Evolutionary conservation across 2,329 filamentous ascomycete species (phyloP).

Genomic region (Pleomassaria siparia): DNA sequence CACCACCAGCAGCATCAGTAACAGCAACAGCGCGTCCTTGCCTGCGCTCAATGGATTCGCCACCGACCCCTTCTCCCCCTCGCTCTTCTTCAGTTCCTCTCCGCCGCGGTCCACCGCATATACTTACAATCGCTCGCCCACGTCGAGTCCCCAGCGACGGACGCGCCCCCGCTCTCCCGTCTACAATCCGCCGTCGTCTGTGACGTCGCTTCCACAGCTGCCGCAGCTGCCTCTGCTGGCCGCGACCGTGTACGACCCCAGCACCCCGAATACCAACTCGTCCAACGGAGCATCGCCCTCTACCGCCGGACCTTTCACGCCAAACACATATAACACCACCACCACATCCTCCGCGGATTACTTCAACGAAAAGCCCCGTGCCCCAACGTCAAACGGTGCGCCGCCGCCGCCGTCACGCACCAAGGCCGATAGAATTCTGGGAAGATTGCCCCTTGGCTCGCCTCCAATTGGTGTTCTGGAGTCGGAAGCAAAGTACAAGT

Average conservation of each 20-base stretch:
- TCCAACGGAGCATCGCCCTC: conserved; percentile 33
- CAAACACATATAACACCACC: conserved; percentile 24
- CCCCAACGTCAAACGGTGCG: conserved; percentile 18
- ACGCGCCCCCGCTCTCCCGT: conserved; percentile 33
- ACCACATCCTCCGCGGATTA: conserved; percentile 37
- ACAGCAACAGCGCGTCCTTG: conserved; percentile 29
- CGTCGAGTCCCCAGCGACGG: conserved; percentile 41
- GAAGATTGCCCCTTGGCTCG: conserved; percentile 37
- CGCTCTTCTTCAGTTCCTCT: conserved; percentile 20
- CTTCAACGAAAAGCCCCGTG: conserved; percentile 37
- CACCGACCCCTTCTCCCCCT: conserved; percentile 31
- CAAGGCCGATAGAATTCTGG: conserved; percentile 31
- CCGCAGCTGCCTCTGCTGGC: conserved; percentile 37
- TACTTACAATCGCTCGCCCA: conserved; percentile 33
- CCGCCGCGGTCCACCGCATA: conserved; percentile 20
- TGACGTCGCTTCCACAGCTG: conserved; percentile 37
- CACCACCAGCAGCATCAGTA: conserved; percentile 37
- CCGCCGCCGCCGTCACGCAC: conserved; percentile 34
- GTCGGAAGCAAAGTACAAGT: conserved; percentile 32
- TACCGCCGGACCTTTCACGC: conserved; percentile 39
- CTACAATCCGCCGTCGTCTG: conserved; percentile 29
- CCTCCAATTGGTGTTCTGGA: conserved; percentile 34
- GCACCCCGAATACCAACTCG: conserved; percentile 33
- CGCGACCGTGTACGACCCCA: conserved; percentile 41
- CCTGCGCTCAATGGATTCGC: conserved; percentile 39